Evolutionary conservation across 106 monocot species (phyloP).

Genomic region (Allium fistulosum): DNA sequence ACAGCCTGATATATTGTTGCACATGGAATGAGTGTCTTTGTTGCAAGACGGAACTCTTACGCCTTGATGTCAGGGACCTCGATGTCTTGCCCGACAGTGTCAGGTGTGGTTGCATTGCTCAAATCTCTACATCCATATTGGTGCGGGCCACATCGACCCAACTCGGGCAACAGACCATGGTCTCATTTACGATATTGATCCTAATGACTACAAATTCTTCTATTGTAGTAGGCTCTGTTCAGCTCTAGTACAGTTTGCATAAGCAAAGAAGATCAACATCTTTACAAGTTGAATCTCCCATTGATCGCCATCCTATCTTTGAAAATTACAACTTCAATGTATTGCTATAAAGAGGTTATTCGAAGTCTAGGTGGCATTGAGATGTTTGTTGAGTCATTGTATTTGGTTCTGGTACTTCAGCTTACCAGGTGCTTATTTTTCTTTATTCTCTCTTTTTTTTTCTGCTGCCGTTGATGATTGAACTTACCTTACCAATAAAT

Average conservation of each 20-base stretch:
- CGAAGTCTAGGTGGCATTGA: slow-evolving; percentile 17
- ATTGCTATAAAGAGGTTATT: slow-evolving; percentile 31
- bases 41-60: slow-evolving; percentile 14
- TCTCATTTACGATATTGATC: slow-evolving; percentile 31
- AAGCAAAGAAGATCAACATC: neutral
- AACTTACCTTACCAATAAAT: too few species aligned
- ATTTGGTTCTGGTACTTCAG: too few species aligned
- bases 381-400: slow-evolving; percentile 31
- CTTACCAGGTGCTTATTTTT: too few species aligned
- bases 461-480: too few species aligned
- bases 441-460: too few species aligned
- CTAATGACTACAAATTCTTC: slow-evolving; percentile 36
- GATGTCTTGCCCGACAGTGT: slow-evolving; percentile 44
- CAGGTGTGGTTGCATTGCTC: slow-evolving; percentile 40
- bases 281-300: slow-evolving; percentile 55
- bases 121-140: slow-evolving; percentile 33
- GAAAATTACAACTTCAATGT: slow-evolving; percentile 2
- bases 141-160: slow-evolving; percentile 34
- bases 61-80: slow-evolving; percentile 30
- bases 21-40: slow-evolving; percentile 37
- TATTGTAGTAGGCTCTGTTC: slow-evolving; percentile 11
- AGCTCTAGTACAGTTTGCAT: slow-evolving; percentile 1
- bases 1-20: slow-evolving; percentile 66
- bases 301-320: slow-evolving; percentile 33
- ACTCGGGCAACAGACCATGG: slow-evolving; percentile 40